Conservation (phyloP, 2,329 filamentous ascomycete species). For the Domatiomyces catenatus region DNA sequence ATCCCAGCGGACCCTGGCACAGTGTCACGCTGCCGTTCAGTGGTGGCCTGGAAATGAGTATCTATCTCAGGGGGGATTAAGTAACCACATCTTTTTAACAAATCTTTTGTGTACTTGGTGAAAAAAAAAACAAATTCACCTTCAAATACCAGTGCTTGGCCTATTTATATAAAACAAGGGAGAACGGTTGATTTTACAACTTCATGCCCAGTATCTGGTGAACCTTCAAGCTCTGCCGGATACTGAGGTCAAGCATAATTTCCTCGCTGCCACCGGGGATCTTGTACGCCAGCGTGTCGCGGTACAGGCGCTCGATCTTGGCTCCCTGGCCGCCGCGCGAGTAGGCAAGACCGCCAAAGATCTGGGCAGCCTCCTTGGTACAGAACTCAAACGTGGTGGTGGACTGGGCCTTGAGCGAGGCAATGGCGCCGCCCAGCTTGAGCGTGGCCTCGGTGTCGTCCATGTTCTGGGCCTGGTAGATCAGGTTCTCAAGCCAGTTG, state of each 20-base stretch:
- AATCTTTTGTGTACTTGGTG: too few species aligned
- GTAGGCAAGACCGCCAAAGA: constrained; percentile 90
- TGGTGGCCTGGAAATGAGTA: constrained; percentile 33
- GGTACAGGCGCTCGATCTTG: constrained; percentile 87
- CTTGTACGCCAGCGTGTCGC: constrained; percentile 89
- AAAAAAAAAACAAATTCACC: too few species aligned
- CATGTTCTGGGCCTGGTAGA: constrained; percentile 90
- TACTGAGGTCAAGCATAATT: constrained; percentile 96
- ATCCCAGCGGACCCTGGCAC: constrained; percentile 35
- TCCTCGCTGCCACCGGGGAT: constrained; percentile 93
- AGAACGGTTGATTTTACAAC: constrained; percentile 39
- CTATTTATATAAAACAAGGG: not conserved
- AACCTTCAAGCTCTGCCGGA: constrained; percentile 76
- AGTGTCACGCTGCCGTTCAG: constrained; percentile 35
- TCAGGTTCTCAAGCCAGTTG: constrained; percentile 88
- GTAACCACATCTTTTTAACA: too few species aligned
- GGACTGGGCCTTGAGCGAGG: constrained; percentile 80
- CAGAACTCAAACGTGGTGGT: constrained; percentile 97
- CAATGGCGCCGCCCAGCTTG: constrained; percentile 85
- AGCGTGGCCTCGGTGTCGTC: constrained; percentile 90
- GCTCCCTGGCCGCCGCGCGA: constrained; percentile 84
- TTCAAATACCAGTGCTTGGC: too few species aligned
- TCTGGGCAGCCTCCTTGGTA: constrained; percentile 88
- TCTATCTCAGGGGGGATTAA: constrained; percentile 20
- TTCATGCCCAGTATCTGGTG: constrained; percentile 92